Conservation (phyloP, 1,284 basidiomycete genomes). For the Tilletiopsis washingtonensis region DNA sequence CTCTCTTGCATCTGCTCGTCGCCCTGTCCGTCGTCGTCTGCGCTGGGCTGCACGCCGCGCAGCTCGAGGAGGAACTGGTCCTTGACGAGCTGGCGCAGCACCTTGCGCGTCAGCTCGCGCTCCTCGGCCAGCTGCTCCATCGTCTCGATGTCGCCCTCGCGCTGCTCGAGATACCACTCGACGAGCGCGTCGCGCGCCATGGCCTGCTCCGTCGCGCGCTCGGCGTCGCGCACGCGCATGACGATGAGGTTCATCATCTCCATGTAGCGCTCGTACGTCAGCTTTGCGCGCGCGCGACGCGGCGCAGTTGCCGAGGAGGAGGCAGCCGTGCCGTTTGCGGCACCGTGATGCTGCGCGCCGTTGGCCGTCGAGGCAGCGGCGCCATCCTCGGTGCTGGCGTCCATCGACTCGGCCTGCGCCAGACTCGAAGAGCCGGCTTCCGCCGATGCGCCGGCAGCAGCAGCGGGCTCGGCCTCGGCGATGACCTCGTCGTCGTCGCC, state of each 20-base stretch:
- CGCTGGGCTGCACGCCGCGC: conserved; percentile 12
- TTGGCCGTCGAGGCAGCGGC: neutral
- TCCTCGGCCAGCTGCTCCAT: conserved; percentile 88
- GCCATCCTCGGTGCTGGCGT: neutral
- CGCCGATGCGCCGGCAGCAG: neutral
- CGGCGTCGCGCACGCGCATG: conserved; percentile 68
- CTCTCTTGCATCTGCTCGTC: neutral
- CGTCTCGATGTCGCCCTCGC: conserved; percentile 70
- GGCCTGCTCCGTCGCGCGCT: conserved; percentile 67
- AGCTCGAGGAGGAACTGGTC: conserved; percentile 50
- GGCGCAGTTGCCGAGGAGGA: conserved; percentile 11
- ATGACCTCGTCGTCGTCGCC: conserved; percentile 50
- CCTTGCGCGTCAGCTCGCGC: conserved; percentile 79
- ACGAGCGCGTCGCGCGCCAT: conserved; percentile 70
- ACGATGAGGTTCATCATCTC: conserved; percentile 81
- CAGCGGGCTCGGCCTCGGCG: conserved; percentile 48
- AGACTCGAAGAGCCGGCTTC: neutral
- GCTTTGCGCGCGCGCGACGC: conserved; percentile 49
- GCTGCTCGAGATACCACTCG: conserved; percentile 87
- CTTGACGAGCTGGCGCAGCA: conserved; percentile 81
- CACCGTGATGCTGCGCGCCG: neutral
- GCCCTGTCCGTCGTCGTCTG: neutral
- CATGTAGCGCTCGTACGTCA: conserved; percentile 92
- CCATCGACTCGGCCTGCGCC: neutral
- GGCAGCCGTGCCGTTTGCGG: neutral